phyloP scores from a whole-genome alignment of 306 rosid genomes.

The Cicer pinnatifidum region DNA sequence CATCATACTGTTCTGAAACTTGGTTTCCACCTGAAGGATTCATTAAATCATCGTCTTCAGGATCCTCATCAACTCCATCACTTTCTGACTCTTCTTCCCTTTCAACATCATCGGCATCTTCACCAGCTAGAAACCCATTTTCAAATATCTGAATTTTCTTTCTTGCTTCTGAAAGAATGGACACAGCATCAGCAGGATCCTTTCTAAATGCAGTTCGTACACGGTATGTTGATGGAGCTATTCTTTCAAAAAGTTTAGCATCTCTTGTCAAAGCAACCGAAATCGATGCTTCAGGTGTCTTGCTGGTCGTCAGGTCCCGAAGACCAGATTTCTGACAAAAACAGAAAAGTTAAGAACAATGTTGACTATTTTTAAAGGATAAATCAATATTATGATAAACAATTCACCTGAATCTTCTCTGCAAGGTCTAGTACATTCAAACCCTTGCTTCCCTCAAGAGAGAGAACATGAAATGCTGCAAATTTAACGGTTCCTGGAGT shows the following conservation, averaged over 20 bases:
- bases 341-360: conserved; percentile 35
- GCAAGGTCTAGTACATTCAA: conserved; percentile 93
- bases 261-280: conserved; percentile 99
- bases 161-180: conserved; percentile 87
- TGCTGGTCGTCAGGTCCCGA: conserved; percentile 96
- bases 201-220: conserved; percentile 88
- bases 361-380: conserved; percentile 15
- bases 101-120: conserved; percentile 89
- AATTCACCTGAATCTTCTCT: conserved; percentile 91
- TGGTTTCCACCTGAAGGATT: conserved; percentile 61
- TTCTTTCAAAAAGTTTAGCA: conserved; percentile 95
- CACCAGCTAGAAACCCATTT: conserved; percentile 85
- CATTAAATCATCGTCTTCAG: conserved; percentile 81
- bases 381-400: conserved; percentile 7
- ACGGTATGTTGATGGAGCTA: conserved; percentile 98
- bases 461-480: conserved; percentile 98
- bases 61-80: conserved; percentile 97
- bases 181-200: conserved; percentile 91
- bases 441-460: conserved; percentile 93
- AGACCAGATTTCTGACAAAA: conserved; percentile 90
- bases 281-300: conserved; percentile 98
- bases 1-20: conserved; percentile 55
- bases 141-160: conserved; percentile 95
- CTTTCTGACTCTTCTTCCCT: conserved; percentile 95
- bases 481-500: conserved; percentile 99